Evolutionary conservation across 177 flowering plant genomes (phyloP).

Genomic region (Telopea speciosissima): DNA sequence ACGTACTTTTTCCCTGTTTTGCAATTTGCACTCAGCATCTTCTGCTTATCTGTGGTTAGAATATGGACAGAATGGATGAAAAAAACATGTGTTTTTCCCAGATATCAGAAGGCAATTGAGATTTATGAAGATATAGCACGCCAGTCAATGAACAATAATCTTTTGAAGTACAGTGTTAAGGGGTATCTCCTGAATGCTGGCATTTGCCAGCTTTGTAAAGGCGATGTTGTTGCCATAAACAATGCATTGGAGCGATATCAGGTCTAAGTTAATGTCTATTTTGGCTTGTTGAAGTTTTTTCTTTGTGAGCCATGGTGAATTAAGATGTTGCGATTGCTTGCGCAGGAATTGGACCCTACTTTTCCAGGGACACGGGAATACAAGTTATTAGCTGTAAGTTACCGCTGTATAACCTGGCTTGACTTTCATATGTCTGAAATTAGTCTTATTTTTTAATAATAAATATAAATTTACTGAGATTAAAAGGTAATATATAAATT

Average conservation of each 20-base stretch:
- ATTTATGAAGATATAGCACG: slow-evolving; percentile 81
- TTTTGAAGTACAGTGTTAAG: slow-evolving; percentile 91
- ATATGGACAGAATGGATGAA: no score
- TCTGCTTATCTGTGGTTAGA: no score
- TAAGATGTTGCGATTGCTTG: slow-evolving; percentile 5
- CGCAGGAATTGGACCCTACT: slow-evolving; percentile 90
- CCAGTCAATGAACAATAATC: slow-evolving; percentile 67
- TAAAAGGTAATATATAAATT: no score
- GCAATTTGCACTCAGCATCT: not conserved
- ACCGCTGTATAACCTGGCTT: not conserved
- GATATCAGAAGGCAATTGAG: slow-evolving; percentile 76
- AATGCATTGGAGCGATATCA: slow-evolving; percentile 84
- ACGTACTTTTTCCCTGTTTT: not conserved
- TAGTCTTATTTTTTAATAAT: not conserved
- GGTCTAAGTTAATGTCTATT: slow-evolving; percentile 30
- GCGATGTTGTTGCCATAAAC: slow-evolving; percentile 76
- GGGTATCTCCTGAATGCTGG: slow-evolving; percentile 97
- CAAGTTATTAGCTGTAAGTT: slow-evolving; percentile 61
- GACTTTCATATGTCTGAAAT: not conserved
- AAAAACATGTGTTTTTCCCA: slow-evolving; percentile 17
- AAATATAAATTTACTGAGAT: no score
- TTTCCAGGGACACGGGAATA: slow-evolving; percentile 84
- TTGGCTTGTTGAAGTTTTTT: not conserved
- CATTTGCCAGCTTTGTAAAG: slow-evolving; percentile 85
- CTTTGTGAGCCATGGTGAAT: not conserved